These are phyloP conservation scores for Fraxinus sp. DNA, from an alignment of 305 asterid genomes.

Conservation along the genomic window DNA sequence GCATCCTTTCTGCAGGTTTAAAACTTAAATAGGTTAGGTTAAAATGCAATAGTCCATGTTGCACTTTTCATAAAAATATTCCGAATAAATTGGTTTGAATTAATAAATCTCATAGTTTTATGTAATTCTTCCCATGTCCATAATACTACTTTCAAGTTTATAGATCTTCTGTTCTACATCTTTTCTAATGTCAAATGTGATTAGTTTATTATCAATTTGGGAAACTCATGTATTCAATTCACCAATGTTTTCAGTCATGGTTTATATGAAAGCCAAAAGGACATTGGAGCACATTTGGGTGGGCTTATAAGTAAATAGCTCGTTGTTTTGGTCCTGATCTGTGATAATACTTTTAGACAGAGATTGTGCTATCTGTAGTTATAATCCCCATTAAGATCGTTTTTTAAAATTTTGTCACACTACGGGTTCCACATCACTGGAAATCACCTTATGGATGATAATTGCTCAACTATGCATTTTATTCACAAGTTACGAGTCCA, in stretches of 20 bases:
- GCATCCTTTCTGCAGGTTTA: background rate
- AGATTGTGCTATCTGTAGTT: background rate
- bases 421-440: background rate
- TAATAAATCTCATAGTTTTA: background rate
- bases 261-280: background rate
- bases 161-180: background rate
- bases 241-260: background rate
- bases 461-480: conserved; percentile 2
- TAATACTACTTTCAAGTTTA: background rate
- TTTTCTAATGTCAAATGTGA: background rate
- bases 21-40: background rate
- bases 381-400: background rate
- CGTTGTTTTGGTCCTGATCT: background rate
- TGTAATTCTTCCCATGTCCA: background rate
- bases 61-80: background rate
- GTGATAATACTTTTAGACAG: background rate
- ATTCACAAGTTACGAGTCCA: conserved; percentile 1
- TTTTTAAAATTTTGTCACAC: background rate
- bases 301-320: background rate
- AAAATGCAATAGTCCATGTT: background rate
- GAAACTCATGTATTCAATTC: background rate
- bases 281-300: background rate
- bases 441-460: background rate
- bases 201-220: background rate
- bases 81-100: background rate